These are phyloP conservation scores for Botrytis squamosa DNA, from an alignment of 2,329 filamentous ascomycete genomes.

Conservation along the genomic window DNA sequence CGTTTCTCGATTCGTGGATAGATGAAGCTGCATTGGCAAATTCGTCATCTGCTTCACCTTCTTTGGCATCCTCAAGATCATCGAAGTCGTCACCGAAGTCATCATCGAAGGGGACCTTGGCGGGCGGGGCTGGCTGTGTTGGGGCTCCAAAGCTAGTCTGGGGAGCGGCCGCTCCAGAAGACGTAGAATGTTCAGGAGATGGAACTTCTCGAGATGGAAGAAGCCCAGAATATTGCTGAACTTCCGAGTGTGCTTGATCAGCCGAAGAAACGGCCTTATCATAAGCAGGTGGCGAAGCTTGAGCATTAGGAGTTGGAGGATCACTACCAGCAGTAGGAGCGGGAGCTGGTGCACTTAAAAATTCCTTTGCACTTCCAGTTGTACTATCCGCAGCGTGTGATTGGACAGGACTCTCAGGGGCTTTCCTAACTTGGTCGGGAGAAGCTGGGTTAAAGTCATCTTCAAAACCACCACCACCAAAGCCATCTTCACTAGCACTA, in stretches of 20 bases:
- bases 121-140: conserved; percentile 40
- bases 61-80: conserved; percentile 79
- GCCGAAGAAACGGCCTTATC: conserved; percentile 44
- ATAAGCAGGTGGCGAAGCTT: conserved; percentile 58
- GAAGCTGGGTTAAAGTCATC: conserved; percentile 79
- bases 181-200: conserved; percentile 36
- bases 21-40: conserved; percentile 65
- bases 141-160: conserved; percentile 33
- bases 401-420: conserved; percentile 27
- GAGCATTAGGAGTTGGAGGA: conserved; percentile 53
- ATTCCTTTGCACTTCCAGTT: conserved; percentile 36
- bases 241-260: conserved; percentile 49
- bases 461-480: conserved; percentile 65
- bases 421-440: conserved; percentile 35
- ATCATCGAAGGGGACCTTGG: conserved; percentile 63
- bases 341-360: conserved; percentile 35
- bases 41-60: conserved; percentile 75
- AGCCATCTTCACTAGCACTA: conserved; percentile 69
- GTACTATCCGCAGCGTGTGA: conserved; percentile 32
- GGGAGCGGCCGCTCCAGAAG: conserved; percentile 31
- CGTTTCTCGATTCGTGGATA: conserved; percentile 52
- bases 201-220: conserved; percentile 56
- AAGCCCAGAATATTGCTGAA: conserved; percentile 52
- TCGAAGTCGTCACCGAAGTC: conserved; percentile 76
- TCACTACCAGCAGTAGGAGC: conserved; percentile 37